Evolutionary conservation across 495 filamentous ascomycete genomes (phyloP), one percentile per base, ranked within the genome.

Genomic region (Niebla homalea): DNA sequence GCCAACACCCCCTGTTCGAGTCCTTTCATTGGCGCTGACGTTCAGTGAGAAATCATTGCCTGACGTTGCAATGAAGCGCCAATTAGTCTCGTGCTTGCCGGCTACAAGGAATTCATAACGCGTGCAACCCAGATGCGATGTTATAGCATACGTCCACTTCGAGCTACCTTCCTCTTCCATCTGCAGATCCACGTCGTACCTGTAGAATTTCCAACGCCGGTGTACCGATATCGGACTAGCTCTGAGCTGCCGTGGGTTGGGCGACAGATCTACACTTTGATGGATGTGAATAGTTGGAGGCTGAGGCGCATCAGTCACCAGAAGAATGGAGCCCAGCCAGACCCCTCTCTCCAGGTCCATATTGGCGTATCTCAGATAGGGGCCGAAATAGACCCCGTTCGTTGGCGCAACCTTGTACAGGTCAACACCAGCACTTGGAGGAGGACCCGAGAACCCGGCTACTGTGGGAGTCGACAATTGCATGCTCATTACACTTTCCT

Each of bases 351-450:
- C 89, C 32, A 96, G 58, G 51, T 98, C 86, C 89, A 98, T 96
- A 60, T 98, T 98, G 4, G 87, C 85, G 60, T 98, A 98, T 53
- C 89, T 73, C 38, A 98, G 72, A 62, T 96, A 97, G 0, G 92
- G 92, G 1, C 92, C 92, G 64, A 98, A 97, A 63, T 97, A 98
- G 15, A 97, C 92, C n/a, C 89, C 89, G 52, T 98, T 98, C 2
- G 87, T 93, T 4, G 92, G 89, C 41, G 81, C 80, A 43, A 94
- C 77, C 59, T 92, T 94, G 68, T 94, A 98, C 67, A 93, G 71
- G 50, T 94, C 89, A 3, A 98, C 80, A 2, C 92, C 92, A 36
- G 85, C 81, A 51, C 70, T 79, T 11, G 90, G 92, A 1, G 92
- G 88, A 1, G 90, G 90, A 0, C 87, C 87, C 3, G 79, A 77